Evolutionary conservation across 1,284 basidiomycete genomes (phyloP).

Genomic region (Ganoderma lucidum): DNA sequence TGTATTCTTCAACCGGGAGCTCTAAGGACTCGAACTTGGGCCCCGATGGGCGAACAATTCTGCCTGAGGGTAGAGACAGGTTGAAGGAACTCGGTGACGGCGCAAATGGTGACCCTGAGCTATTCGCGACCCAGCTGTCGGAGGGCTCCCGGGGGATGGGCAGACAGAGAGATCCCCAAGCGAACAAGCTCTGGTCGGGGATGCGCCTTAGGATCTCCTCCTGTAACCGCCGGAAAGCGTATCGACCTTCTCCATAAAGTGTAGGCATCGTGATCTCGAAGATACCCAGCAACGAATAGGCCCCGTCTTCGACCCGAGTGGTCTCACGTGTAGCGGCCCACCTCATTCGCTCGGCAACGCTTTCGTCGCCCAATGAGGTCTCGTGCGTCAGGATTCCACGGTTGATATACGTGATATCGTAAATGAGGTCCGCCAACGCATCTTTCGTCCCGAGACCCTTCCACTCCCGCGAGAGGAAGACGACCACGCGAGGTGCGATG

Average conservation of each 20-base stretch:
- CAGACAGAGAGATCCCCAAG: background rate
- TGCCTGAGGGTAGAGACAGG: background rate
- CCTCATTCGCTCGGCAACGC: slow-evolving; percentile 6
- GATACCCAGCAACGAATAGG: slow-evolving; percentile 13
- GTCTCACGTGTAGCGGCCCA: slow-evolving; percentile 11
- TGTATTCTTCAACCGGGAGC: background rate
- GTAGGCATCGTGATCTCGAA: slow-evolving; percentile 12
- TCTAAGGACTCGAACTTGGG: background rate
- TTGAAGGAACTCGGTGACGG: background rate
- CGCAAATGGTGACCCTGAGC: background rate
- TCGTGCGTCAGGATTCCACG: background rate
- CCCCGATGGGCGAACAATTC: background rate
- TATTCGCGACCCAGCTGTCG: too few relatives aligned
- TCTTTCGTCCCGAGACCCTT: background rate
- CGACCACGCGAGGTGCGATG: slow-evolving; percentile 7
- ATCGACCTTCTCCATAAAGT: background rate
- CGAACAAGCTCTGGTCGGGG: slow-evolving; percentile 2
- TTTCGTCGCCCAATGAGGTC: background rate
- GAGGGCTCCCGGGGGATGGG: too few relatives aligned
- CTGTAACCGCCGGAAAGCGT: slow-evolving; percentile 1
- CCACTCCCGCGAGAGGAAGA: slow-evolving; percentile 10
- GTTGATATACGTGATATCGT: background rate
- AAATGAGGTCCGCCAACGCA: background rate
- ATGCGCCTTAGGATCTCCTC: slow-evolving; percentile 6
- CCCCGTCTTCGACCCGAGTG: slow-evolving; percentile 13